Evolutionary conservation across 2,329 filamentous ascomycete species (phyloP).

Genomic region (Clarireedia homoeocarpa): DNA sequence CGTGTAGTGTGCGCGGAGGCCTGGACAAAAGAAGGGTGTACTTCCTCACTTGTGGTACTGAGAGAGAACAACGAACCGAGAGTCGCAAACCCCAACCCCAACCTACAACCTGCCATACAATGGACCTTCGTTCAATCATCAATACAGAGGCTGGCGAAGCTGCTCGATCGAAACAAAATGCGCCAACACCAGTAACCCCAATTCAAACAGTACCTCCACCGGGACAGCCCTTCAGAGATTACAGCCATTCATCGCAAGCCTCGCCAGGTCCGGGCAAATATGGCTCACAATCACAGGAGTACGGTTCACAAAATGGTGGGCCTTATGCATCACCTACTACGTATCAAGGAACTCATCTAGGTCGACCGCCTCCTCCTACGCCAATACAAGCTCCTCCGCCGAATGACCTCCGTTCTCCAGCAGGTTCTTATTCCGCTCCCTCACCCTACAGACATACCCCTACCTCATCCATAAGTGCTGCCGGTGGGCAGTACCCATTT

Average conservation of each 20-base stretch:
- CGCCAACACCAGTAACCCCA: conserved; percentile 27
- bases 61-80: not conserved
- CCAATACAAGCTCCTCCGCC: conserved; percentile 34
- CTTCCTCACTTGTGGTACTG: conserved; percentile 15
- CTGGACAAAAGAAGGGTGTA: conserved; percentile 14
- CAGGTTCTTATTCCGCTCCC: conserved; percentile 30
- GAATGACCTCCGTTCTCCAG: conserved; percentile 36
- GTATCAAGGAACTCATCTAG: conserved; percentile 26
- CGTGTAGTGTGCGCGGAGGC: conserved; percentile 17
- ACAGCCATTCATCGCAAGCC: conserved; percentile 23
- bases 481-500: conserved; percentile 26
- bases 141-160: conserved; percentile 33
- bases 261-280: conserved; percentile 27
- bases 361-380: conserved; percentile 31
- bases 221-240: conserved; percentile 26
- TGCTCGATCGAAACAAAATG: conserved; percentile 22
- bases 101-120: conserved; percentile 29
- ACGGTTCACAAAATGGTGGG: conserved; percentile 20
- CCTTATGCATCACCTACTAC: conserved; percentile 28
- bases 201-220: conserved; percentile 22
- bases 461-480: conserved; percentile 20
- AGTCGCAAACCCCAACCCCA: not conserved
- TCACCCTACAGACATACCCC: conserved; percentile 30
- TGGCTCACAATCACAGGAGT: conserved; percentile 25
- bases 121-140: conserved; percentile 47